Evolutionary conservation across 2,329 filamentous ascomycete species (phyloP).

Genomic region (Aspergillus bombycis): DNA sequence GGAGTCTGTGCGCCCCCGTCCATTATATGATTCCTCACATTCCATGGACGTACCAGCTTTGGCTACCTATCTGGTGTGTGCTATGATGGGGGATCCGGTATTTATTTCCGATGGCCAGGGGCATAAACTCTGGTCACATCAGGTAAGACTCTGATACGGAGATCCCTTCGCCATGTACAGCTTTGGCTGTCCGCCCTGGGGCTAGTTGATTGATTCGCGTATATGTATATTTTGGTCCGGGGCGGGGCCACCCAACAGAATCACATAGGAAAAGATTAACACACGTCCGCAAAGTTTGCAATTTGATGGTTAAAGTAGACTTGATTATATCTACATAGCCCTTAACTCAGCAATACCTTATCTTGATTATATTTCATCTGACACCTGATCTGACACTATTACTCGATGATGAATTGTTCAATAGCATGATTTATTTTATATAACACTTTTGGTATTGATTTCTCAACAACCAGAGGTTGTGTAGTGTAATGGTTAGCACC

Average conservation of each 20-base stretch:
- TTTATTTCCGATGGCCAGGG: not conserved
- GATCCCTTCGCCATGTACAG: not conserved
- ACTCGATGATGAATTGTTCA: no score
- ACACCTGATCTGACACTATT: no score
- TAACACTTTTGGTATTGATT: not conserved
- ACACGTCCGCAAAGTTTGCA: not conserved
- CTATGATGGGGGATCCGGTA: not conserved
- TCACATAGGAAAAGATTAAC: not conserved
- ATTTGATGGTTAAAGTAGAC: no score
- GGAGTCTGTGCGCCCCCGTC: not conserved
- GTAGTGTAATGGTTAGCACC: constrained; percentile 2
- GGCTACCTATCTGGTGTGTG: no score
- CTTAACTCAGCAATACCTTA: no score
- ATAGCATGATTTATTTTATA: no score
- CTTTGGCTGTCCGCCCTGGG: not conserved
- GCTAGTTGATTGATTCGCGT: not conserved
- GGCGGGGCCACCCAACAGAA: not conserved
- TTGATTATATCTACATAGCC: no score
- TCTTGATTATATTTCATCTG: no score
- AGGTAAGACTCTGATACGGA: not conserved
- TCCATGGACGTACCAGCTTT: not conserved
- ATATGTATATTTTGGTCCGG: no score
- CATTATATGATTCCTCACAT: not conserved
- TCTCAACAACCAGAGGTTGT: not conserved
- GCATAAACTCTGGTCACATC: not conserved